Percentiles rank a stretch among this genome's conserved stretches.
Evolutionary conservation across 2,329 filamentous ascomycete genomes (phyloP).

Genomic region (Cladophialophora immunda): DNA sequence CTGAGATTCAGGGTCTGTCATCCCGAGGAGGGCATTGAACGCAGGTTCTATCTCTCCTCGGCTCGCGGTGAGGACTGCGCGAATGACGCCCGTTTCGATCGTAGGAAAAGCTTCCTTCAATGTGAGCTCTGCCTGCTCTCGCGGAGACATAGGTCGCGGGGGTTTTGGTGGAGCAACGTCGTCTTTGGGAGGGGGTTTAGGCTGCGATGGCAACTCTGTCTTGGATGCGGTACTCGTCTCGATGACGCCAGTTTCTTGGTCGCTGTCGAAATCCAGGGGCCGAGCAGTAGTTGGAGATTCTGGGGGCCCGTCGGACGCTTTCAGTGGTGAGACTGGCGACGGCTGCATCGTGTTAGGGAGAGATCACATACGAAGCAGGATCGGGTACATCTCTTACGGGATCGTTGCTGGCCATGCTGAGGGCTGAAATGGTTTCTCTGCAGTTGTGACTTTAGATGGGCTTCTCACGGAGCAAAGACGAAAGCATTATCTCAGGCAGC

Average conservation of each 20-base stretch:
- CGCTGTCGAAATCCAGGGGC: conserved; percentile 66
- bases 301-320: conserved; percentile 44
- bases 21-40: conserved; percentile 92
- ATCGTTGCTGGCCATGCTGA: conserved; percentile 29
- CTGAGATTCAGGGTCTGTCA: conserved; percentile 77
- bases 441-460: not conserved
- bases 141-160: conserved; percentile 80
- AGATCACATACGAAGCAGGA: not conserved
- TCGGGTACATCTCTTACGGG: conserved; percentile 22
- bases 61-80: conserved; percentile 86
- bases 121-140: conserved; percentile 85
- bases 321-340: conserved; percentile 40
- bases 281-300: conserved; percentile 66
- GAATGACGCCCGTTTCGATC: conserved; percentile 82
- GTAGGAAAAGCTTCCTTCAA: conserved; percentile 92
- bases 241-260: conserved; percentile 55
- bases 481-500: conserved; percentile 24
- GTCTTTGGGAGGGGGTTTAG: conserved; percentile 40
- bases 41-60: conserved; percentile 88
- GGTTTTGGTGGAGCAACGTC: conserved; percentile 74
- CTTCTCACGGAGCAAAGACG: conserved; percentile 2
- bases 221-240: conserved; percentile 39
- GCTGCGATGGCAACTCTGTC: conserved; percentile 40
- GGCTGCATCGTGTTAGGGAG: conserved; percentile 28
- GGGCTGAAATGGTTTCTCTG: not conserved